phyloP scores from a whole-genome alignment of 805 yeast genomes.

The Vanderwaltozyma tropicalis region DNA sequence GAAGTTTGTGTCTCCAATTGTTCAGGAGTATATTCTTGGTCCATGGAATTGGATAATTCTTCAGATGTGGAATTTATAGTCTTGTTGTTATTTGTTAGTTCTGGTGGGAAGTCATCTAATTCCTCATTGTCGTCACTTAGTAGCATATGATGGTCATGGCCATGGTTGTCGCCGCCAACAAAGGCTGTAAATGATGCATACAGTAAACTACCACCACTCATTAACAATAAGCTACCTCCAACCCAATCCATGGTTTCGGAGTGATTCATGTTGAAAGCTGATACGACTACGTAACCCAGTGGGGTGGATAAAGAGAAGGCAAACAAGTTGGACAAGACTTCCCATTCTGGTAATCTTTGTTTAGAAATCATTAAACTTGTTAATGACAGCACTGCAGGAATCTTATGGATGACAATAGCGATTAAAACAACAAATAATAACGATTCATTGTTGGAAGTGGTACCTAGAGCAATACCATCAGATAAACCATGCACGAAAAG shows the following conservation, averaged over 20 bases:
- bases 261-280: constrained; percentile 17
- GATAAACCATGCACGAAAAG: constrained; percentile 48
- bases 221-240: constrained; percentile 24
- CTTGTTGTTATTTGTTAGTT: too few species aligned
- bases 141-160: constrained; percentile 1
- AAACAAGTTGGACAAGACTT: constrained; percentile 38
- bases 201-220: constrained; percentile 29
- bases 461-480: constrained; percentile 57
- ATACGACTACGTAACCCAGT: constrained; percentile 21
- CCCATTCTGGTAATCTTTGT: constrained; percentile 30
- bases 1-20: not conserved
- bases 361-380: constrained; percentile 38
- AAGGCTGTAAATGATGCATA: constrained; percentile 29
- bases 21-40: not conserved
- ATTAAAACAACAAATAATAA: constrained; percentile 36
- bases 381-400: constrained; percentile 56
- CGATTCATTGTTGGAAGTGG: constrained; percentile 35
- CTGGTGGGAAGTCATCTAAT: not conserved
- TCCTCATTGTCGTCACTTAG: not conserved
- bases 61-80: too few species aligned
- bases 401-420: constrained; percentile 52
- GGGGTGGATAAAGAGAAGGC: constrained; percentile 29
- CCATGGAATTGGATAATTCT: not conserved
- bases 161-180: constrained; percentile 13
- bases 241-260: constrained; percentile 23